These are phyloP conservation scores for Septoria linicola DNA, from an alignment of 2,329 filamentous ascomycete genomes.

Conservation along the genomic window DNA sequence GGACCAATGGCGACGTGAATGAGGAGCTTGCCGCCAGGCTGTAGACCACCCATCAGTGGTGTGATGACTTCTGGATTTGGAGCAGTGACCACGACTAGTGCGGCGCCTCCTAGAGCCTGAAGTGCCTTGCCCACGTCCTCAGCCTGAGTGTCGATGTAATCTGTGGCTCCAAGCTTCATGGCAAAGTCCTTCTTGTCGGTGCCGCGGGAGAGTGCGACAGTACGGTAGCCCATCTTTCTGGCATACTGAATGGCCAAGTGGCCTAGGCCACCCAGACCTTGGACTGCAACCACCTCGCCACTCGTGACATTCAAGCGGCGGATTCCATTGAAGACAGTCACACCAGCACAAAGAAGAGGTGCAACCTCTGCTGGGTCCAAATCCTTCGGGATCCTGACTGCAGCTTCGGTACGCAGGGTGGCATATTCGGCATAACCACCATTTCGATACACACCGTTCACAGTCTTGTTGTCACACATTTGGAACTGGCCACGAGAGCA, in stretches of 20 bases:
- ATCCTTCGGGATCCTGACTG: slow-evolving; percentile 51
- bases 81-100: slow-evolving; percentile 62
- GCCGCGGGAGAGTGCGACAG: slow-evolving; percentile 53
- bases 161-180: slow-evolving; percentile 55
- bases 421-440: slow-evolving; percentile 67
- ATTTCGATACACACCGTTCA: slow-evolving; percentile 66
- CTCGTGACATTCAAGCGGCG: slow-evolving; percentile 48
- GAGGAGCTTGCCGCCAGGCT: slow-evolving; percentile 57
- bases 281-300: slow-evolving; percentile 51
- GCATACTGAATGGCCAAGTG: slow-evolving; percentile 56
- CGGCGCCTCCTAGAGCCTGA: slow-evolving; percentile 60
- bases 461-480: slow-evolving; percentile 60
- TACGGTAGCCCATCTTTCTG: slow-evolving; percentile 53
- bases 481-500: slow-evolving; percentile 67
- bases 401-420: slow-evolving; percentile 60
- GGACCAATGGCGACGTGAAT: slow-evolving; percentile 55
- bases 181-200: slow-evolving; percentile 55
- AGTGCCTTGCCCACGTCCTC: slow-evolving; percentile 53
- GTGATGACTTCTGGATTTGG: slow-evolving; percentile 58
- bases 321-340: slow-evolving; percentile 54
- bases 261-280: slow-evolving; percentile 51
- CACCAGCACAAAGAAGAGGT: slow-evolving; percentile 51
- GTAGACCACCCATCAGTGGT: slow-evolving; percentile 56
- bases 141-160: slow-evolving; percentile 56
- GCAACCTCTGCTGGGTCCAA: slow-evolving; percentile 49